Conservation (phyloP, 1,284 basidiomycete species). For the Xanthoconium separans region DNA sequence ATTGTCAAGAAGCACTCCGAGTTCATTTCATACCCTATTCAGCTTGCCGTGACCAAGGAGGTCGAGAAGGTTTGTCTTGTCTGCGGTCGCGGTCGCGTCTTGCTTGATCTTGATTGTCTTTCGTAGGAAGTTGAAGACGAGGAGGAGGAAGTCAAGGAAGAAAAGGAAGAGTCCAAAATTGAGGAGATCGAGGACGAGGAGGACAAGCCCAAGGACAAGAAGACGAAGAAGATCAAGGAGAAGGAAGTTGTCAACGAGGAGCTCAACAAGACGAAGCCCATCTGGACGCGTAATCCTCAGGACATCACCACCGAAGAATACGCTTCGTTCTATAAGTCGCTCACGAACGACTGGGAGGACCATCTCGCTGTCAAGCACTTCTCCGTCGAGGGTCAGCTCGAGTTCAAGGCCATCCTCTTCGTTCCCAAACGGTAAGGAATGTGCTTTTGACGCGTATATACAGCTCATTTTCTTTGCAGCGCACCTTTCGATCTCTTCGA, state of each 20-base stretch:
- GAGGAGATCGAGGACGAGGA: slow-evolving; percentile 83
- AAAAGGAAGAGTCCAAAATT: slow-evolving; percentile 69
- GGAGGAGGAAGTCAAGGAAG: slow-evolving; percentile 63
- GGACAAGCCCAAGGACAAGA: slow-evolving; percentile 88
- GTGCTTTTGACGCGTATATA: neutral
- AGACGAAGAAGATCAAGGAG: slow-evolving; percentile 98
- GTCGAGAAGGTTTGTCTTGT: slow-evolving; percentile 80
- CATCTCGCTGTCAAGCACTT: slow-evolving; percentile 99
- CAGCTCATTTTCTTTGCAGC: slow-evolving; percentile 39
- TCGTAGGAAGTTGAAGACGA: slow-evolving; percentile 85
- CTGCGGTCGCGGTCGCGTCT: neutral
- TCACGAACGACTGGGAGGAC: slow-evolving; percentile 99
- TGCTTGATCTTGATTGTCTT: slow-evolving; percentile 2
- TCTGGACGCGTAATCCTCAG: slow-evolving; percentile 98
- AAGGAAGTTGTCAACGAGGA: slow-evolving; percentile 90
- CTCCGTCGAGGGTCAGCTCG: slow-evolving; percentile 99
- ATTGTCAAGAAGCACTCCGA: slow-evolving; percentile 99
- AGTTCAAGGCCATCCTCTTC: slow-evolving; percentile 99
- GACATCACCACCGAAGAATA: slow-evolving; percentile 96
- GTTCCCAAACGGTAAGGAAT: slow-evolving; percentile 85
- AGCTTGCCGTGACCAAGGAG: slow-evolving; percentile 98
- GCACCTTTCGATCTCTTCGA: slow-evolving; percentile 99
- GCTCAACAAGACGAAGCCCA: slow-evolving; percentile 99
- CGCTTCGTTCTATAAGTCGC: slow-evolving; percentile 97
- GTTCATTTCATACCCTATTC: slow-evolving; percentile 99